Evolutionary conservation across 2,329 filamentous ascomycete species (phyloP).

Genomic region (Annulohypoxylon truncatum): DNA sequence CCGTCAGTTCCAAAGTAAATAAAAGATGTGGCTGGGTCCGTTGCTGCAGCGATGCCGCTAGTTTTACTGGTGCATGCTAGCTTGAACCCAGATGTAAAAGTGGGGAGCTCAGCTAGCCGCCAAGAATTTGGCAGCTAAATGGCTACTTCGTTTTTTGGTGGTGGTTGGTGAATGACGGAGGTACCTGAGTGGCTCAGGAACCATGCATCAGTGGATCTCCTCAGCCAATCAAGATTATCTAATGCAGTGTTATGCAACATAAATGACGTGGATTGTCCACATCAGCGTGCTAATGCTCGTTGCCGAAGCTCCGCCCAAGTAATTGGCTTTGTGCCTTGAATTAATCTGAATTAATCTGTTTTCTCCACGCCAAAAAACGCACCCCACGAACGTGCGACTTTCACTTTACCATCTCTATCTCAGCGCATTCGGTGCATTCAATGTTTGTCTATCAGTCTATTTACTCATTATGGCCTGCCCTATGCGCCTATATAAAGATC

Average conservation of each 20-base stretch:
- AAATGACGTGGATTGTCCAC: slow-evolving; percentile 36
- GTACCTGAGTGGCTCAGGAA: slow-evolving; percentile 15
- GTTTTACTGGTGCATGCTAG: slow-evolving; percentile 18
- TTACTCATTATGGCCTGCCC: not conserved
- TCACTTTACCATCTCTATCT: not conserved
- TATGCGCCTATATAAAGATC: slow-evolving; percentile 10
- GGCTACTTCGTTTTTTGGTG: slow-evolving; percentile 20
- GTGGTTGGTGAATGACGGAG: slow-evolving; percentile 23
- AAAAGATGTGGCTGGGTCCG: slow-evolving; percentile 49
- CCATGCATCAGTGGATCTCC: slow-evolving; percentile 23
- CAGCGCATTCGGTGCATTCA: not conserved
- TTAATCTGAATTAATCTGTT: not conserved
- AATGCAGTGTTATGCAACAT: slow-evolving; percentile 6
- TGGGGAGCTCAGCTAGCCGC: slow-evolving; percentile 7
- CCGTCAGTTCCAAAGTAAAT: slow-evolving; percentile 42
- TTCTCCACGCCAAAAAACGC: slow-evolving; percentile 13
- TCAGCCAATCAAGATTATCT: slow-evolving; percentile 16
- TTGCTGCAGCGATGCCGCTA: slow-evolving; percentile 45
- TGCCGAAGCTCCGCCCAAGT: slow-evolving; percentile 16
- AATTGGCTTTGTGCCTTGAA: slow-evolving; percentile 6
- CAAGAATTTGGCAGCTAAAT: slow-evolving; percentile 23
- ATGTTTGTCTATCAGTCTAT: not conserved
- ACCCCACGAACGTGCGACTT: slow-evolving; percentile 14
- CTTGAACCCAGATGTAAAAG: slow-evolving; percentile 12
- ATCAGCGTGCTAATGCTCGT: slow-evolving; percentile 12